Evolutionary conservation across 2,329 filamentous ascomycete species (phyloP).

Genomic region (Lomentospora prolificans): DNA sequence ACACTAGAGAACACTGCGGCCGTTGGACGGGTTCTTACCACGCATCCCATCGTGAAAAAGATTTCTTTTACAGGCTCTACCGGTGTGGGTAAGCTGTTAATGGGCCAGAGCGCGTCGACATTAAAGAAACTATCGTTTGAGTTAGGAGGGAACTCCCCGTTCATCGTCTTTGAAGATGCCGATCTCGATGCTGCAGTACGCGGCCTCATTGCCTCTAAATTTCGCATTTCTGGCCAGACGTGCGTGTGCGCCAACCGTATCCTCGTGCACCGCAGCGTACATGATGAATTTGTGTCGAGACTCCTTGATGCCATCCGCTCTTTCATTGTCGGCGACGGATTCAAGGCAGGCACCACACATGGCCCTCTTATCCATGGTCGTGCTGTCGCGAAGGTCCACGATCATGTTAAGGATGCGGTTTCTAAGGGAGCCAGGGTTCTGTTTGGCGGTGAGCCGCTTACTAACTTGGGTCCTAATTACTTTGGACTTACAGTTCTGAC

Average conservation of each 20-base stretch:
- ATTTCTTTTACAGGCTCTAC: constrained; percentile 88
- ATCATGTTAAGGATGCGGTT: constrained; percentile 70
- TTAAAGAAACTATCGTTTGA: constrained; percentile 81
- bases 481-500: constrained; percentile 83
- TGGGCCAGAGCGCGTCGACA: constrained; percentile 79
- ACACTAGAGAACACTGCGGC: constrained; percentile 68
- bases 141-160: constrained; percentile 88
- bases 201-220: constrained; percentile 79
- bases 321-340: constrained; percentile 71
- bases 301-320: constrained; percentile 62
- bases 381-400: constrained; percentile 68
- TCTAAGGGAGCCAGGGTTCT: constrained; percentile 67
- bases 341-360: constrained; percentile 61
- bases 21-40: constrained; percentile 66
- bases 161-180: constrained; percentile 94
- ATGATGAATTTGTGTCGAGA: constrained; percentile 61
- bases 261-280: constrained; percentile 68
- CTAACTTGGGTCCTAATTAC: constrained; percentile 74
- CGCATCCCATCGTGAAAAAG: constrained; percentile 66
- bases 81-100: constrained; percentile 60
- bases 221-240: constrained; percentile 90
- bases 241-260: constrained; percentile 86
- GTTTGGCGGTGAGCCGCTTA: constrained; percentile 63
- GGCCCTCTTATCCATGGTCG: constrained; percentile 79
- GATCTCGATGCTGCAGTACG: constrained; percentile 77